Base-by-base conservation (phyloP, 345 rosid genomes). In the Aquilaria sinensis region DNA sequence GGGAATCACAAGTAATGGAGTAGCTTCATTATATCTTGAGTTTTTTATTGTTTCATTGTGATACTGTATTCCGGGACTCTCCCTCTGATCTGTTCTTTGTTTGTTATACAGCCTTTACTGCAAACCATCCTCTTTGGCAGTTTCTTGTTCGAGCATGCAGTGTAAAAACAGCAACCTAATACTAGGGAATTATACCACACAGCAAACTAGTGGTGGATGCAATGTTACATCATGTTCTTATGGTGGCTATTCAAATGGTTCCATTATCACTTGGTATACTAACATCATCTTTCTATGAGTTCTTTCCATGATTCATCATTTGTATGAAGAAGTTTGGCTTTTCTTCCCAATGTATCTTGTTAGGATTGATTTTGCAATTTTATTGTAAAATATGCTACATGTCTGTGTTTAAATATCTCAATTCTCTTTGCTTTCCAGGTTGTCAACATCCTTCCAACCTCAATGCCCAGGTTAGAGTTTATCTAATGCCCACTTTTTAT, bases 121-220 rank as follows among this genome's bases (percentile, higher is more conserved):
- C 77, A 83, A 71, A 84, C 96, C 98, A 8, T 87, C 97, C 66
- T 79, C 96, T 31, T 60, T 93, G 70, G 85, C 85, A 4, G 98
- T 86, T 74, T 93, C 98, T 65, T 93, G 98, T 72, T 93, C 98
- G 8, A 93, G 96, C 77, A 83, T 93, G 97, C 89, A 86, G 63
- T 93, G 98, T 70, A 81, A 70, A 63, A 83, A 85, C 56, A 90
- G 97, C 70, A 90, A 83, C 54, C 88, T 83, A 61, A 90, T 90
- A 92, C 77, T 93, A 0, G 98, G 98, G 57, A 93, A 93, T 63
- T 74, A 76, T 32, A 81, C 96, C 1, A 34, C 63, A 64, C 81
- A 85, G 68, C 87, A 80, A 77, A 90, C 80, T 65, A 80, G 86
- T 70, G 96, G 83, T 10, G 98, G 97, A n/a, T 93, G 98, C 75